phyloP scores from a whole-genome alignment of 805 yeast genomes.

The Sugiyamaella lignohabitans region DNA sequence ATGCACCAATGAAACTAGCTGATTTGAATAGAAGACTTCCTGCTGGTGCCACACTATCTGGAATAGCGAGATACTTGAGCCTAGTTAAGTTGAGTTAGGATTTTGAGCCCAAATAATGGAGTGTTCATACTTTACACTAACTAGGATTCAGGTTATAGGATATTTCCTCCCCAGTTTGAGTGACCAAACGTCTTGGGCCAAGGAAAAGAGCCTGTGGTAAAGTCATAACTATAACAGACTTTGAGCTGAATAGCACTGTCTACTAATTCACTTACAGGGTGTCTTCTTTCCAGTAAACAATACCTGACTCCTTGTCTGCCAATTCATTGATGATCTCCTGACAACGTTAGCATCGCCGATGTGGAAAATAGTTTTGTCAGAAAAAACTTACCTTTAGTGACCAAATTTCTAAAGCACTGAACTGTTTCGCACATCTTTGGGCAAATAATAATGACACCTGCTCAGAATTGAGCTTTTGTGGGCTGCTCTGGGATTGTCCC shows the following conservation, averaged over 20 bases:
- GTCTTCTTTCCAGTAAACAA: constrained; percentile 24
- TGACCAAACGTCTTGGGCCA: no score
- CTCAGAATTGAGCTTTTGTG: constrained; percentile 17
- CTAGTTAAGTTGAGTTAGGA: constrained; percentile 8
- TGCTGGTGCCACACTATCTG: constrained; percentile 29
- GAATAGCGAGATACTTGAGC: constrained; percentile 31
- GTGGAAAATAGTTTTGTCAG: no score
- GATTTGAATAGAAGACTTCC: constrained; percentile 36
- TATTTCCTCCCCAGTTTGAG: neutral
- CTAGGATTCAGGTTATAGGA: neutral
- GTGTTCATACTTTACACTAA: neutral
- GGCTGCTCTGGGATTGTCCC: constrained; percentile 11
- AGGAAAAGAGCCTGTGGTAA: no score
- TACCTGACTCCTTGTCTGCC: constrained; percentile 19
- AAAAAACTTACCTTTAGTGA: constrained; percentile 27
- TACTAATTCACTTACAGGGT: constrained; percentile 19
- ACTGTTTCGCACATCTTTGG: constrained; percentile 30
- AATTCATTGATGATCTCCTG: constrained; percentile 14
- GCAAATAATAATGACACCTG: constrained; percentile 29
- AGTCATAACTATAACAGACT: no score
- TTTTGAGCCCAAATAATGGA: neutral
- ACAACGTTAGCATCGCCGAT: no score
- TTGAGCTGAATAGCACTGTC: no score
- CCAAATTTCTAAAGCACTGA: constrained; percentile 34
- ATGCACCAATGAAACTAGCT: constrained; percentile 40